These are phyloP conservation scores for Candida pseudofarinosa DNA, from an alignment of 805 yeast species.

Conservation along the genomic window DNA sequence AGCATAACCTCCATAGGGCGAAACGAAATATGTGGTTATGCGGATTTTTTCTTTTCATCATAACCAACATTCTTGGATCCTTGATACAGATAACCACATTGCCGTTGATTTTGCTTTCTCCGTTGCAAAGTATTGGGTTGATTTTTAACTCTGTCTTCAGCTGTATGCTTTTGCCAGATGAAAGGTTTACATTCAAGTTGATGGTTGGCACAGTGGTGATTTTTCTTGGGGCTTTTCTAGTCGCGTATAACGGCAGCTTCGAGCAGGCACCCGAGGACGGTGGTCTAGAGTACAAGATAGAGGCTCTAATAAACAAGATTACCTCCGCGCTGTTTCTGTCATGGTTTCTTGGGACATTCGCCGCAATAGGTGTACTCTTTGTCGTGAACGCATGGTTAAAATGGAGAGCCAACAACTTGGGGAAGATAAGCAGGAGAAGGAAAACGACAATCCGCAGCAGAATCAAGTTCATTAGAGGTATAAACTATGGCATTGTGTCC, in stretches of 20 bases:
- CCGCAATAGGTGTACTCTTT: slow-evolving; percentile 22
- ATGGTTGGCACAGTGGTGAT: slow-evolving; percentile 64
- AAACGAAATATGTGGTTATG: slow-evolving; percentile 65
- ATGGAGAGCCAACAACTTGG: slow-evolving; percentile 9
- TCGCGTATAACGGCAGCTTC: slow-evolving; percentile 68
- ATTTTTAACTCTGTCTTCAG: slow-evolving; percentile 74
- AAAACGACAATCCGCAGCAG: slow-evolving; percentile 6
- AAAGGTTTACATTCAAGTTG: slow-evolving; percentile 56
- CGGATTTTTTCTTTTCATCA: slow-evolving; percentile 67
- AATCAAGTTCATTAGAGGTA: slow-evolving; percentile 46
- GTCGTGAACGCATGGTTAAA: slow-evolving; percentile 18
- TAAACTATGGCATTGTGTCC: slow-evolving; percentile 60
- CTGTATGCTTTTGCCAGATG: slow-evolving; percentile 64
- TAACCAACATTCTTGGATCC: slow-evolving; percentile 76
- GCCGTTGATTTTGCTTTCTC: slow-evolving; percentile 75
- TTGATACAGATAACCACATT: slow-evolving; percentile 78
- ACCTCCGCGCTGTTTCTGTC: slow-evolving; percentile 39
- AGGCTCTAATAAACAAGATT: slow-evolving; percentile 29
- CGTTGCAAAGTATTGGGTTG: slow-evolving; percentile 83
- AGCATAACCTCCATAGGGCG: slow-evolving; percentile 27
- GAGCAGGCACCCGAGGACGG: slow-evolving; percentile 19
- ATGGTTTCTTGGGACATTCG: slow-evolving; percentile 50
- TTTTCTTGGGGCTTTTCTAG: slow-evolving; percentile 68
- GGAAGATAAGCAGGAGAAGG: slow-evolving; percentile 6
- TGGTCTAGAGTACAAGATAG: slow-evolving; percentile 35